Conservation (phyloP, 1,284 basidiomycete genomes). For the Trichosporon sp. region DNA sequence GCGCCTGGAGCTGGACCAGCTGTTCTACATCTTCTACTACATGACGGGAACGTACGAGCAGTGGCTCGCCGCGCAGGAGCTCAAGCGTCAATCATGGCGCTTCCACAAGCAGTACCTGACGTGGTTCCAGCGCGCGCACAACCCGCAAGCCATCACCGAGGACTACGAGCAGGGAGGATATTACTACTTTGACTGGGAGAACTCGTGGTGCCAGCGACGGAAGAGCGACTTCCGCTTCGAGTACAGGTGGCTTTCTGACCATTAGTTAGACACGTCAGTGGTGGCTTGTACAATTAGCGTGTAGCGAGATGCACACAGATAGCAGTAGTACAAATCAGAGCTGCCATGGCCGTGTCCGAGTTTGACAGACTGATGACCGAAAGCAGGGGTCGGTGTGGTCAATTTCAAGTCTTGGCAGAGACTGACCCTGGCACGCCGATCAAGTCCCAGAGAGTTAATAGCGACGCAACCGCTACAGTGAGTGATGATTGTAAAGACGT, state of each 20-base stretch:
- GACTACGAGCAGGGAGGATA: slow-evolving; percentile 99
- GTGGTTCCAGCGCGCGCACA: slow-evolving; percentile 98
- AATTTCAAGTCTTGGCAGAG: neutral
- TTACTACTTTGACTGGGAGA: slow-evolving; percentile 96
- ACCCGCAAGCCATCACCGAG: slow-evolving; percentile 98
- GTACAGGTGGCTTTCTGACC: slow-evolving; percentile 35
- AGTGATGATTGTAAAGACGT: too few relatives aligned
- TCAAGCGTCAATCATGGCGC: slow-evolving; percentile 97
- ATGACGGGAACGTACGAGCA: slow-evolving; percentile 95
- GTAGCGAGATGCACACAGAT: slow-evolving; percentile 2
- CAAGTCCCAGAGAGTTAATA: too few relatives aligned
- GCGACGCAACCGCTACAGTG: too few relatives aligned
- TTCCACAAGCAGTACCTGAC: slow-evolving; percentile 99
- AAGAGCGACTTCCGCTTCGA: slow-evolving; percentile 96
- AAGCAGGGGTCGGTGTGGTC: too few relatives aligned
- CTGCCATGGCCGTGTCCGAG: too few relatives aligned
- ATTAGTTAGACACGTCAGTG: neutral
- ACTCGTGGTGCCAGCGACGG: slow-evolving; percentile 95
- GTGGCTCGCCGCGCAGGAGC: slow-evolving; percentile 93
- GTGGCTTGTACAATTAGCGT: neutral
- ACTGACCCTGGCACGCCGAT: too few relatives aligned
- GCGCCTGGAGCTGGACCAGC: slow-evolving; percentile 91
- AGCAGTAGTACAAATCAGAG: neutral
- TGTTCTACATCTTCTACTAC: slow-evolving; percentile 99
- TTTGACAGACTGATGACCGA: too few relatives aligned